phyloP scores from a whole-genome alignment of 495 filamentous ascomycete species.

The Hypoxylon subgilvum region DNA sequence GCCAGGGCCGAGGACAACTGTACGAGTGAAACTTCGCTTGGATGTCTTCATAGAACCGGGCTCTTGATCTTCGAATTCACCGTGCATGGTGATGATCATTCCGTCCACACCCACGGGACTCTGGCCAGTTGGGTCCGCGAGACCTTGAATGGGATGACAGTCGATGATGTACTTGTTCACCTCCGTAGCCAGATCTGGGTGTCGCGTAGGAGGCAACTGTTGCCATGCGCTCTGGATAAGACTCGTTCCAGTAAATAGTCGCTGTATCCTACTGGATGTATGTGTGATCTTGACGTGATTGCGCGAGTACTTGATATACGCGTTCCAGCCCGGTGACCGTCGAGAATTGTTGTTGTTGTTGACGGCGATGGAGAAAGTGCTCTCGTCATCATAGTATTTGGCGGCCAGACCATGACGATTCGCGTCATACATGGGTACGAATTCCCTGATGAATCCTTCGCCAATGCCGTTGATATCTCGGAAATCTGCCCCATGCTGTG shows the following conservation, averaged over 20 bases:
- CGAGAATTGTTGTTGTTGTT: slow-evolving; percentile 61
- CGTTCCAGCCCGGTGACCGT: slow-evolving; percentile 68
- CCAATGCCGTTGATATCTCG: slow-evolving; percentile 76
- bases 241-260: slow-evolving; percentile 66
- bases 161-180: slow-evolving; percentile 78
- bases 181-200: slow-evolving; percentile 69
- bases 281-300: slow-evolving; percentile 76
- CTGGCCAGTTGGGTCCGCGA: slow-evolving; percentile 73
- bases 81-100: slow-evolving; percentile 78
- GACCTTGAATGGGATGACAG: slow-evolving; percentile 74
- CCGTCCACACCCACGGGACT: slow-evolving; percentile 71
- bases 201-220: slow-evolving; percentile 72
- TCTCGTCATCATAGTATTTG: slow-evolving; percentile 77
- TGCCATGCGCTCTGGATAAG: slow-evolving; percentile 74
- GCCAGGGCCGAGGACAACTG: slow-evolving; percentile 82
- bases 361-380: slow-evolving; percentile 77
- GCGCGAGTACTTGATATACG: slow-evolving; percentile 79
- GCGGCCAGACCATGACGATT: slow-evolving; percentile 67
- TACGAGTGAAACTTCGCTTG: slow-evolving; percentile 82
- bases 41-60: slow-evolving; percentile 53
- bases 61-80: slow-evolving; percentile 80
- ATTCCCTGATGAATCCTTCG: slow-evolving; percentile 74
- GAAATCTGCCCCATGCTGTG: slow-evolving; percentile 71
- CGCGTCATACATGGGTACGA: slow-evolving; percentile 76
- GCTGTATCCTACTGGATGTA: slow-evolving; percentile 62